Conservation (phyloP, 768 basidiomycete genomes). For the Lanmaoa rubissima region DNA sequence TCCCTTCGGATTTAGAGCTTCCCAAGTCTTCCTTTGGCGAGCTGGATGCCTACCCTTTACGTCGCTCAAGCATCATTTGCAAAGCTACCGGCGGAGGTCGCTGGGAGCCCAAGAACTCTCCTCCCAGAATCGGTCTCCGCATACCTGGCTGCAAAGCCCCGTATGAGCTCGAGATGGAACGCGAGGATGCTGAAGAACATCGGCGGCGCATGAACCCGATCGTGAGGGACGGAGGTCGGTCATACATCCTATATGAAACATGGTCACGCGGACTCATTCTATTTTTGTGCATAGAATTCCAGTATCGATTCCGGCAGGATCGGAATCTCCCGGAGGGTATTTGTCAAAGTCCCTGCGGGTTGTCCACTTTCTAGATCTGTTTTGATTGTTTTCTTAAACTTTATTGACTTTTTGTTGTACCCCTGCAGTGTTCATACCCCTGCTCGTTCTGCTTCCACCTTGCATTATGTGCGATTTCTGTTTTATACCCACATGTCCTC, state of each 20-base stretch:
- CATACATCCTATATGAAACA: neutral
- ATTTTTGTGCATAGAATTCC: slow-evolving; percentile 45
- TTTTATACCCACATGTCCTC: slow-evolving; percentile 23
- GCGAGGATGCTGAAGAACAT: slow-evolving; percentile 54
- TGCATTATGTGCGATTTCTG: neutral
- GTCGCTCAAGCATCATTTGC: slow-evolving; percentile 63
- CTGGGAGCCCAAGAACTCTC: slow-evolving; percentile 66
- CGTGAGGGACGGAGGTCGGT: slow-evolving; percentile 53
- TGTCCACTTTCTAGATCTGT: slow-evolving; percentile 56
- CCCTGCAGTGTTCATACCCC: slow-evolving; percentile 16
- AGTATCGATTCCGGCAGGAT: slow-evolving; percentile 57
- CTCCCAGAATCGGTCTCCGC: slow-evolving; percentile 44
- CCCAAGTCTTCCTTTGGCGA: slow-evolving; percentile 60
- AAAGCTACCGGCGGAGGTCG: slow-evolving; percentile 79
- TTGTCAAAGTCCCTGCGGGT: slow-evolving; percentile 45
- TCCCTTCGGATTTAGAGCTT: slow-evolving; percentile 25
- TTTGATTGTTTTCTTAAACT: slow-evolving; percentile 8
- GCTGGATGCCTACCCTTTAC: slow-evolving; percentile 71
- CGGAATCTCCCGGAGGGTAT: slow-evolving; percentile 42
- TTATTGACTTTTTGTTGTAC: slow-evolving; percentile 29
- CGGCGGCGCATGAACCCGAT: slow-evolving; percentile 58
- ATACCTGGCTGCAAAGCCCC: slow-evolving; percentile 64
- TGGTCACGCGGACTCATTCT: slow-evolving; percentile 2
- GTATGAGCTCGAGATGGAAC: slow-evolving; percentile 70
- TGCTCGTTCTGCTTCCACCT: neutral